Evolutionary conservation across 805 yeast species (phyloP).

Genomic region (Zygosaccharomyces kombuchaensis): DNA sequence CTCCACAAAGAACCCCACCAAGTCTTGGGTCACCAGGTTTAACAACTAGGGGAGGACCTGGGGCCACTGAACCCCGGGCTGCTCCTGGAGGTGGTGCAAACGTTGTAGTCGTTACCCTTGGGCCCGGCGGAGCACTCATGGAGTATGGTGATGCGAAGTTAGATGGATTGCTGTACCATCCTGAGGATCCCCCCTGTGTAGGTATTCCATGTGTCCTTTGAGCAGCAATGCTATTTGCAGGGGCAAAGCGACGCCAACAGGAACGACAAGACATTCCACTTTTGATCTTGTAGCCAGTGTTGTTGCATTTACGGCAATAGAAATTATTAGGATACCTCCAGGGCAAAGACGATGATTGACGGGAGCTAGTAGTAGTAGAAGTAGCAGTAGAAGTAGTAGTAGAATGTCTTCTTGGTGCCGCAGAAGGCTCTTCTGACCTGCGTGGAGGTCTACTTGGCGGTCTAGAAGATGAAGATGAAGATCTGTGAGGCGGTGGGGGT

Average conservation of each 20-base stretch:
- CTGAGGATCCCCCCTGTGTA: background rate
- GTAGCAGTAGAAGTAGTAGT: background rate
- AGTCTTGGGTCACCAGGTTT: constrained; percentile 72
- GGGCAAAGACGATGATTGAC: constrained; percentile 39
- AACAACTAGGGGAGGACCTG: constrained; percentile 39
- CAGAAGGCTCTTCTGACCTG: constrained; percentile 2
- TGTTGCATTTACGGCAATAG: constrained; percentile 64
- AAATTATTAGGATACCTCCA: constrained; percentile 63
- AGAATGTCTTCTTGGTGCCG: constrained; percentile 2
- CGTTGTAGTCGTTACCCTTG: constrained; percentile 5
- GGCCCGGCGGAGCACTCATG: constrained; percentile 20
- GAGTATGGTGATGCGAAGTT: constrained; percentile 10
- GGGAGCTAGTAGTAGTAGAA: constrained; percentile 1
- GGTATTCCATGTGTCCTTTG: background rate
- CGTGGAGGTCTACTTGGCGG: constrained; percentile 13
- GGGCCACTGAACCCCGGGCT: constrained; percentile 26
- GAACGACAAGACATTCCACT: constrained; percentile 62
- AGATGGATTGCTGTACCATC: constrained; percentile 5
- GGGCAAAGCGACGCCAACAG: constrained; percentile 66
- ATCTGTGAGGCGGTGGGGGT: constrained; percentile 15
- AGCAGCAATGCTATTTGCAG: constrained; percentile 20
- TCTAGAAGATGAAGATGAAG: constrained; percentile 14
- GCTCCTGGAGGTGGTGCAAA: constrained; percentile 4
- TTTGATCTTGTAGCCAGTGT: constrained; percentile 61
- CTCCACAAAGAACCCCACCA: constrained; percentile 72